Conservation (phyloP, 176 grass and related monocot genomes). For the Phyllostachys edulis region DNA sequence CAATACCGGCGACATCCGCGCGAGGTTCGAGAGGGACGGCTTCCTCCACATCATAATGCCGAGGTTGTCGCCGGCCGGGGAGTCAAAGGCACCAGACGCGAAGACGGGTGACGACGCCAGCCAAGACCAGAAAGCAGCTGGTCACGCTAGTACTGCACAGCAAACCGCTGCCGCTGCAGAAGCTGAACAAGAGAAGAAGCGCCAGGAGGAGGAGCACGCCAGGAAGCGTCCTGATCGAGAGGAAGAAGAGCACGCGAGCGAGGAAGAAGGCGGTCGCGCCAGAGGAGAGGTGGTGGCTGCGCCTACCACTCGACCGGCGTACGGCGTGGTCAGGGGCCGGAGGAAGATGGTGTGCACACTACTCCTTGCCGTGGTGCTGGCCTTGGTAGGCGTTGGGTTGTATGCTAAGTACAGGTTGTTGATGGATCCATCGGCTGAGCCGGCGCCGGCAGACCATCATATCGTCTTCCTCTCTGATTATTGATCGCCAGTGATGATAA, state of each 20-base stretch:
- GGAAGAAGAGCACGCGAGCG: neutral
- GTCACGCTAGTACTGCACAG: neutral
- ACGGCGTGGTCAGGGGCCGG: neutral
- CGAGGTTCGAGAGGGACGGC: constrained; percentile 27
- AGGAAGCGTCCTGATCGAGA: neutral
- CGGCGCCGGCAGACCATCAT: neutral
- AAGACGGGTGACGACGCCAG: neutral
- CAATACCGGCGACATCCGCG: constrained; percentile 18
- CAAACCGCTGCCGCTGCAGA: neutral
- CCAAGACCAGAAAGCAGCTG: neutral
- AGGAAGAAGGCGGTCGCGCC: neutral
- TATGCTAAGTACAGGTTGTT: constrained; percentile 15
- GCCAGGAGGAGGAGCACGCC: neutral
- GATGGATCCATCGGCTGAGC: constrained; percentile 25
- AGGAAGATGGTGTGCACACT: neutral
- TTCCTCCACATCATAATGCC: constrained; percentile 43
- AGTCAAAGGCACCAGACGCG: neutral
- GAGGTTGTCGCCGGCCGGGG: neutral
- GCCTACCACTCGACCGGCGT: neutral
- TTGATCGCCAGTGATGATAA: neutral
- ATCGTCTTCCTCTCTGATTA: neutral
- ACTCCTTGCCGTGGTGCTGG: constrained; percentile 17
- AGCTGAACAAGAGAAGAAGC: neutral
- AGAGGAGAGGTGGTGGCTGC: neutral
- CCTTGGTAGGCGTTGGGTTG: constrained; percentile 18